phyloP scores from a whole-genome alignment of 2,329 filamentous ascomycete species.

The Myotisia sp. region DNA sequence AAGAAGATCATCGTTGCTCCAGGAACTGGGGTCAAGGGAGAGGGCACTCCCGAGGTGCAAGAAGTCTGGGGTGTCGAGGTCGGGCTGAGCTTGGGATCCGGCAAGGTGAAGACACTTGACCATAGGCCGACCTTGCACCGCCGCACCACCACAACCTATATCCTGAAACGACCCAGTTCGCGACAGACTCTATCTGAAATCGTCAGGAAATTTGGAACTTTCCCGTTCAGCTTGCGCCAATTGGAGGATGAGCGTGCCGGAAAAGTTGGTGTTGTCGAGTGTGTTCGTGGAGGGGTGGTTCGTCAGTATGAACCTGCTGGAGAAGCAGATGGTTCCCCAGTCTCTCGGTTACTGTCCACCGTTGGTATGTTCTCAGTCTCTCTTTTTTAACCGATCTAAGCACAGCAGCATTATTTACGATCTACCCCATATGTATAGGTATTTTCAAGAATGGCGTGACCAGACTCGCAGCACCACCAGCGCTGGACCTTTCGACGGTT shows the following conservation, averaged over 20 bases:
- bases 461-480: constrained; percentile 62
- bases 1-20: constrained; percentile 91
- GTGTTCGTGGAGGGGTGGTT: constrained; percentile 81
- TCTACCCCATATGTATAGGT: constrained; percentile 39
- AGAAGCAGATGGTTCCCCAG: constrained; percentile 75
- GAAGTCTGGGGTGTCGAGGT: constrained; percentile 98
- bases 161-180: constrained; percentile 84
- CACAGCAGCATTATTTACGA: too few species aligned
- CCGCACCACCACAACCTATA: constrained; percentile 80
- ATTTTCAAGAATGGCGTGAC: constrained; percentile 96
- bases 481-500: constrained; percentile 64
- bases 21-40: constrained; percentile 74
- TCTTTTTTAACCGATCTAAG: too few species aligned
- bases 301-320: constrained; percentile 93
- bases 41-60: constrained; percentile 72
- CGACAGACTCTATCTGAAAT: constrained; percentile 87
- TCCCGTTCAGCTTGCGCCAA: constrained; percentile 95
- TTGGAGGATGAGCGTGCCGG: constrained; percentile 91
- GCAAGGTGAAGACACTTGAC: constrained; percentile 86
- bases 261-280: constrained; percentile 92
- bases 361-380: constrained; percentile 53
- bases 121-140: constrained; percentile 85
- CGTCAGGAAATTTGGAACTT: constrained; percentile 91
- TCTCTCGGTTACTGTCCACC: constrained; percentile 78
- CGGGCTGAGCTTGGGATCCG: constrained; percentile 74